Base-by-base conservation (phyloP, 371 early-diverging fungal genomes). In the Mucor circinelloides region DNA sequence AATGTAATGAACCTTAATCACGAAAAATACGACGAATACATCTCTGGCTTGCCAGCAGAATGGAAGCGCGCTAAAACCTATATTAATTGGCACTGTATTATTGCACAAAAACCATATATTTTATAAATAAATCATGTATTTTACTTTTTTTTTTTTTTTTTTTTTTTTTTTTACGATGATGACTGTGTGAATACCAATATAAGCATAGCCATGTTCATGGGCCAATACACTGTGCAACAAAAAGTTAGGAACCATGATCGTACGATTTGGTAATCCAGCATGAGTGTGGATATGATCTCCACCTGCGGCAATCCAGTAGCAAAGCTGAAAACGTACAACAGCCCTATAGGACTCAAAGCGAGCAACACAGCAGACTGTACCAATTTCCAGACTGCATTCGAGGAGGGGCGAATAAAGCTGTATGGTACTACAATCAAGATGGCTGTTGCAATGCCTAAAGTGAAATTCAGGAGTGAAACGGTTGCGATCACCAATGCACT, bases 391-490 rank as follows among this genome's bases (percentile, higher is more conserved):
- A 70, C 5, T 6, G 57, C 25, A 23, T 60, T 63, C 7, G 34
- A 34, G 13, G 82, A 76, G 2, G 91, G 88, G 19, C 70, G 73
- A 56, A 88, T 84, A 1, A 89, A 55, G 36, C 87, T 74, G 59
- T 91, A 87, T 0, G 92, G 90, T 9, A 94, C 74, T 2, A 90
- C 88, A 17, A 87, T 81, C 25, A 90, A 68, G 10, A 91, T 68
- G 42, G 93, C 94, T 17, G 92, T 80, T 10, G 83, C 80, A 0
- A 95, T 85, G 0, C 95, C 91, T 48, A 96, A 72, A 66, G 91
- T 91, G 63, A 94, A 94, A 77, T 97, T 97, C 61, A 93, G 82
- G 15, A 91, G 87, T 1, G 95, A 89, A 1, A 94, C 79, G 0
- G 91, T 89, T 6, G 93, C 85, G n/a, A 95, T 83, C 15, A 83